Percentiles rank a stretch among this genome's conserved stretches.
Conservation (phyloP, 78 protist genomes). For the Anaeramoeba ignava region DNA sequence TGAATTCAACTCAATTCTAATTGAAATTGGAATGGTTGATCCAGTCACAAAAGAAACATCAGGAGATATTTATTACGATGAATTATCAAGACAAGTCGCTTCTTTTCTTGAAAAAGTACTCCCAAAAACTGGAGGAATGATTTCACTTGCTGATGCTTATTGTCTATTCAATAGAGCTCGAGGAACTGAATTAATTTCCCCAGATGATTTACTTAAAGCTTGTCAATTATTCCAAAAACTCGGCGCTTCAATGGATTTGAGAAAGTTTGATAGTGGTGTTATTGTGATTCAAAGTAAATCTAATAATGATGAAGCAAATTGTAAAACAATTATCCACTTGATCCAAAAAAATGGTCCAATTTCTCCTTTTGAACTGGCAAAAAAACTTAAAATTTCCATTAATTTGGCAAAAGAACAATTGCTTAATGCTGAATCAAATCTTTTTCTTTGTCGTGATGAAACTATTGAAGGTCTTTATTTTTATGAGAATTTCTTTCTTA, state of each 20-base stretch:
- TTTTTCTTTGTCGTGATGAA: background rate
- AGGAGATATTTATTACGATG: slow-evolving; percentile 8
- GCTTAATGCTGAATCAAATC: background rate
- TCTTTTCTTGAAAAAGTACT: slow-evolving; percentile 27
- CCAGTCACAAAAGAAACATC: slow-evolving; percentile 23
- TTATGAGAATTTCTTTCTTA: background rate
- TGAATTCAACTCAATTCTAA: background rate
- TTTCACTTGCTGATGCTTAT: slow-evolving; percentile 36
- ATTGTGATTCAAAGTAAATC: background rate
- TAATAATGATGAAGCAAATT: background rate
- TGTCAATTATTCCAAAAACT: slow-evolving; percentile 5
- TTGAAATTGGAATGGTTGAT: slow-evolving; percentile 10
- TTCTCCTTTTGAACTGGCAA: background rate
- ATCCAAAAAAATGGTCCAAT: background rate
- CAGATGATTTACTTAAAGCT: slow-evolving; percentile 25
- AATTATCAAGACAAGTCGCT: slow-evolving; percentile 34
- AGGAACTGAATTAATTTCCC: slow-evolving; percentile 46
- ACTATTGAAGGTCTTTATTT: background rate
- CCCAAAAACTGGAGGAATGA: slow-evolving; percentile 15
- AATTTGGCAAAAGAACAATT: background rate
- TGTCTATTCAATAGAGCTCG: slow-evolving; percentile 52
- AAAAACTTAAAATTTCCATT: background rate
- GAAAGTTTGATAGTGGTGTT: background rate
- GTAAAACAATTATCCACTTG: background rate
- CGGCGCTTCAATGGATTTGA: background rate